phyloP scores from a whole-genome alignment of 768 basidiomycete genomes.

The Russula foetens region DNA sequence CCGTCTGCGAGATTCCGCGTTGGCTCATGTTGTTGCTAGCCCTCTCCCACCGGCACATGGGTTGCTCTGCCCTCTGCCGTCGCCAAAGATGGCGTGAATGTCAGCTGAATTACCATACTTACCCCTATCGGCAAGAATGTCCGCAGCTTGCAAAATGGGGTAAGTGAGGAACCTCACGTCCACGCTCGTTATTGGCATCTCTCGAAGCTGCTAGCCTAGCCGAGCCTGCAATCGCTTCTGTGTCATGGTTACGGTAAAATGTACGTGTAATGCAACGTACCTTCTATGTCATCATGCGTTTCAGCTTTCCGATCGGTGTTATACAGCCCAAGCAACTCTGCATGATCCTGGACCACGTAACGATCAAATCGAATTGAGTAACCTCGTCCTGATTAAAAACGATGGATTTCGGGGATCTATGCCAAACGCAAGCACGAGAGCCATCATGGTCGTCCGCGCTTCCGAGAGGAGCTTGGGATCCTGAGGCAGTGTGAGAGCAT shows the following conservation, averaged over 20 bases:
- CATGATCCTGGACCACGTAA: constrained; percentile 63
- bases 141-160: constrained; percentile 89
- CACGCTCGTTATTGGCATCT: constrained; percentile 65
- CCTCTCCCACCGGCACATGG: constrained; percentile 93
- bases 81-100: not conserved
- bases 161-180: constrained; percentile 87
- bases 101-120: constrained; percentile 16
- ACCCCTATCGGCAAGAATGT: constrained; percentile 80
- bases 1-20: constrained; percentile 72
- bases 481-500: constrained; percentile 90
- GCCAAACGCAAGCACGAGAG: constrained; percentile 76
- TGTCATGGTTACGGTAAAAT: not conserved
- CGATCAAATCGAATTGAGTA: too few species aligned
- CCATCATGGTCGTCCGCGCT: constrained; percentile 71
- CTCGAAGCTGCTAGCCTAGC: constrained; percentile 61
- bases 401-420: constrained; percentile 65
- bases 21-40: constrained; percentile 92
- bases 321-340: constrained; percentile 88
- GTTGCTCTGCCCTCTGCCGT: constrained; percentile 68
- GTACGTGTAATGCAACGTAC: constrained; percentile 33
- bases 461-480: constrained; percentile 53
- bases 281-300: constrained; percentile 97
- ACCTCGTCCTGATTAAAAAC: constrained; percentile 90
- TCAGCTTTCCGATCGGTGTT: constrained; percentile 72
- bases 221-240: constrained; percentile 49